A percentile compares a stretch with the other conserved stretches of the same genome.
Evolutionary conservation across 225 moss, liverwort and hornwort genomes (phyloP).

Genomic region (Physcomitrium patens): DNA sequence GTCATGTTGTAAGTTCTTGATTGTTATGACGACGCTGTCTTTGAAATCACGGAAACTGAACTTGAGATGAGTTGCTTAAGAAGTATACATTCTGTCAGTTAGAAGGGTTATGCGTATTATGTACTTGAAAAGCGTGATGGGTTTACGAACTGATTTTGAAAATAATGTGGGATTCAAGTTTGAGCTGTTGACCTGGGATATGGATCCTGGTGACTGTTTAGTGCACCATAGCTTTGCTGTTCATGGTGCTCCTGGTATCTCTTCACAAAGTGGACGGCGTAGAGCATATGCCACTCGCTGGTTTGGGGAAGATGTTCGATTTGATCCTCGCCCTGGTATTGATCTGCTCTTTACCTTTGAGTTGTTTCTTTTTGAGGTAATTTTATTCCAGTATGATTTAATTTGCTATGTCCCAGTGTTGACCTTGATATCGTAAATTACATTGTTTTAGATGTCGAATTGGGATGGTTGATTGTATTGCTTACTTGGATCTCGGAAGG

Average conservation of each 20-base stretch:
- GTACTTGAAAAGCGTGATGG: conserved; percentile 1
- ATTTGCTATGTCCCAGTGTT: conserved; percentile 9
- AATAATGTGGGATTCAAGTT: conserved; percentile 60
- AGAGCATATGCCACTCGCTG: conserved; percentile 97
- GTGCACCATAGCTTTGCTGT: conserved; percentile 95
- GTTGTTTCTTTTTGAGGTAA: not conserved
- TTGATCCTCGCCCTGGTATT: conserved; percentile 95
- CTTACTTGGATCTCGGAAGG: conserved; percentile 16
- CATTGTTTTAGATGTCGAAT: not conserved
- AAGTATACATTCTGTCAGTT: not conserved
- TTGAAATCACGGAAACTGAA: not conserved
- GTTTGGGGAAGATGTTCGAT: conserved; percentile 84
- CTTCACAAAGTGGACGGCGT: conserved; percentile 69
- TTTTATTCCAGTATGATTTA: conserved; percentile 2
- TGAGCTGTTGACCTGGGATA: conserved; percentile 89
- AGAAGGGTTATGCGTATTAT: conserved; percentile 10
- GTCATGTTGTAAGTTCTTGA: not conserved
- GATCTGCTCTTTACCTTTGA: not conserved
- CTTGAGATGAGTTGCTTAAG: not conserved
- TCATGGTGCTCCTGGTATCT: conserved; percentile 95
- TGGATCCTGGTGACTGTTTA: conserved; percentile 96
- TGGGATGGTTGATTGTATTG: conserved; percentile 17
- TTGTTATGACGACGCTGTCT: not conserved
- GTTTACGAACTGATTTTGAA: conserved; percentile 6
- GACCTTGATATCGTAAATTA: conserved; percentile 16